Conservation (phyloP, 345 rosid species). For the Diplotaxis tenuifolia region DNA sequence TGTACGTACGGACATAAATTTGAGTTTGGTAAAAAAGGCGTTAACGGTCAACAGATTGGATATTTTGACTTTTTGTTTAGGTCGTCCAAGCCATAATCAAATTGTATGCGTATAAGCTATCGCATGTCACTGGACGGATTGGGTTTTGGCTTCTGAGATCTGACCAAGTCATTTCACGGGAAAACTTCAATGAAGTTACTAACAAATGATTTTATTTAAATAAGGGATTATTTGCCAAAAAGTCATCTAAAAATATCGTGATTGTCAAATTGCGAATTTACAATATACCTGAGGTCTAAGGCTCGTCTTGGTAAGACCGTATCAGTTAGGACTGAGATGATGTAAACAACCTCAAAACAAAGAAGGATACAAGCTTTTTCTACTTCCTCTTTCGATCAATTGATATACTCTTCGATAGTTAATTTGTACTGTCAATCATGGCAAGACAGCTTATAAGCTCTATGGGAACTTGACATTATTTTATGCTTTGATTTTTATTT, state of each 20-base stretch:
- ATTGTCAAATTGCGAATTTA: not conserved
- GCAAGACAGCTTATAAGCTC: not conserved
- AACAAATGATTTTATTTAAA: not conserved
- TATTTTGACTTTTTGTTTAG: slow-evolving; percentile 28
- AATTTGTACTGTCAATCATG: not conserved
- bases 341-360: not conserved
- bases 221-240: too few species aligned
- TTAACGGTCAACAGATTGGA: not conserved
- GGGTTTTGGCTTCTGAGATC: not conserved
- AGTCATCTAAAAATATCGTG: not conserved
- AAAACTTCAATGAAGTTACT: not conserved
- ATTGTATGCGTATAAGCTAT: not conserved
- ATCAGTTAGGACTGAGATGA: not conserved
- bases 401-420: not conserved
- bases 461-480: not conserved
- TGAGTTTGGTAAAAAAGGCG: not conserved
- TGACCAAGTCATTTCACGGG: not conserved
- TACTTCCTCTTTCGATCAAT: not conserved
- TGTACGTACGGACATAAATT: not conserved
- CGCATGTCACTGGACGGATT: not conserved
- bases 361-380: not conserved
- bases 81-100: not conserved
- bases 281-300: not conserved
- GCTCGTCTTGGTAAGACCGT: too few species aligned
- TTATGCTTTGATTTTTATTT: not conserved